Conservation (phyloP, 805 yeast genomes). For the Pichia scutulata region DNA sequence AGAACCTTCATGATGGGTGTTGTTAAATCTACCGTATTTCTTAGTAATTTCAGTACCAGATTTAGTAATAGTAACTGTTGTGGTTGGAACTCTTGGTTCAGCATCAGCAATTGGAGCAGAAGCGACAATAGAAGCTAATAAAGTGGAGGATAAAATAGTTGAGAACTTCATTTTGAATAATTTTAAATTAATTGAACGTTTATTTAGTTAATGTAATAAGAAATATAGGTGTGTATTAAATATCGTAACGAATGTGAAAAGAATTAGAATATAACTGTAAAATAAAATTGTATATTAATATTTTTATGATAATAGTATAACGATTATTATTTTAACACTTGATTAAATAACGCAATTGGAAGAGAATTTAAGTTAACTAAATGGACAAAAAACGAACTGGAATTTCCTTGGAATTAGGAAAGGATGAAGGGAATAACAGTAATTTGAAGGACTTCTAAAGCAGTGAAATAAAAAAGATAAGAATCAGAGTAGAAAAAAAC, state of each 20-base stretch:
- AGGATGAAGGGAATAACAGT: neutral
- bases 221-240: neutral
- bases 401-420: neutral
- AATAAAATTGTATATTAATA: neutral
- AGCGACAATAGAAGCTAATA: slow-evolving; percentile 23
- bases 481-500: neutral
- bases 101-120: slow-evolving; percentile 28
- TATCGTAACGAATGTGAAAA: neutral
- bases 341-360: neutral
- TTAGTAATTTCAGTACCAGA: slow-evolving; percentile 37
- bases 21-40: slow-evolving; percentile 48
- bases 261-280: neutral
- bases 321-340: neutral
- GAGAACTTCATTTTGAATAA: slow-evolving; percentile 34
- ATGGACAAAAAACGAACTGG: neutral
- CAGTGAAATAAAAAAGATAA: neutral
- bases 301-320: neutral
- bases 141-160: slow-evolving; percentile 24
- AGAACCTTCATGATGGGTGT: slow-evolving; percentile 24
- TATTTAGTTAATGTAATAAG: neutral
- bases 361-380: neutral
- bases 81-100: slow-evolving; percentile 24
- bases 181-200: neutral
- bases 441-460: neutral
- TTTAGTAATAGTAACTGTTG: slow-evolving; percentile 27